A percentile compares a stretch with the other conserved stretches of the same genome.
These are phyloP conservation scores for Stachybotrys chartarum DNA, from an alignment of 2,329 filamentous ascomycete species.

Conservation along the genomic window DNA sequence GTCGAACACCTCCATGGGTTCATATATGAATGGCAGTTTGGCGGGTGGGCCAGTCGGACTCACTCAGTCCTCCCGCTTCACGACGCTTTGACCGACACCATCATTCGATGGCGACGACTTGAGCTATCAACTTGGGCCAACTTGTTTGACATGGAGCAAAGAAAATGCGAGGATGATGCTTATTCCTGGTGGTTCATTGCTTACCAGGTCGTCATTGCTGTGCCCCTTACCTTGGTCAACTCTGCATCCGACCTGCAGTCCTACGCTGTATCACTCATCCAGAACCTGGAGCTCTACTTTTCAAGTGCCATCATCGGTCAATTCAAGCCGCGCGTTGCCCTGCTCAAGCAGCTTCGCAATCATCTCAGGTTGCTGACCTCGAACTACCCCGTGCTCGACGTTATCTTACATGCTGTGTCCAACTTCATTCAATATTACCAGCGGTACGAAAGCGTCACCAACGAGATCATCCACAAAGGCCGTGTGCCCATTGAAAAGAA, in stretches of 20 bases:
- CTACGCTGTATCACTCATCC: constrained; percentile 64
- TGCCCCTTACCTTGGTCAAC: constrained; percentile 59
- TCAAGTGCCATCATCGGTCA: constrained; percentile 74
- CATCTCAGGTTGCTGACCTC: constrained; percentile 57
- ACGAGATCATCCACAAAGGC: constrained; percentile 59
- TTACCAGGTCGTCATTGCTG: constrained; percentile 80
- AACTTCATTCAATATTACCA: constrained; percentile 74
- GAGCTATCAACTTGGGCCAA: constrained; percentile 90
- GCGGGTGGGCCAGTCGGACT: constrained; percentile 74
- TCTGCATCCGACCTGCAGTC: constrained; percentile 49
- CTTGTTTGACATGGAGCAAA: constrained; percentile 75
- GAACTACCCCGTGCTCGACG: constrained; percentile 50
- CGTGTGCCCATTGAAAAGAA: constrained; percentile 76
- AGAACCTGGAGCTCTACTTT: constrained; percentile 74
- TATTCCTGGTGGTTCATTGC: constrained; percentile 95
- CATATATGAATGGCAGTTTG: constrained; percentile 88
- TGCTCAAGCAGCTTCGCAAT: constrained; percentile 58
- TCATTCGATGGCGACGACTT: constrained; percentile 83
- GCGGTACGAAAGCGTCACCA: constrained; percentile 60
- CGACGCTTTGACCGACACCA: constrained; percentile 69
- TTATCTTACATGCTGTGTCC: constrained; percentile 57
- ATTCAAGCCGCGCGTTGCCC: constrained; percentile 61
- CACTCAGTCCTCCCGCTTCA: constrained; percentile 66
- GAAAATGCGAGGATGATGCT: constrained; percentile 69
- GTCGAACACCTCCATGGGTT: constrained; percentile 80